Evolutionary conservation across 306 rosid genomes (phyloP), one percentile per base, ranked within the genome.

Genomic region (Lathyrus sativus): DNA sequence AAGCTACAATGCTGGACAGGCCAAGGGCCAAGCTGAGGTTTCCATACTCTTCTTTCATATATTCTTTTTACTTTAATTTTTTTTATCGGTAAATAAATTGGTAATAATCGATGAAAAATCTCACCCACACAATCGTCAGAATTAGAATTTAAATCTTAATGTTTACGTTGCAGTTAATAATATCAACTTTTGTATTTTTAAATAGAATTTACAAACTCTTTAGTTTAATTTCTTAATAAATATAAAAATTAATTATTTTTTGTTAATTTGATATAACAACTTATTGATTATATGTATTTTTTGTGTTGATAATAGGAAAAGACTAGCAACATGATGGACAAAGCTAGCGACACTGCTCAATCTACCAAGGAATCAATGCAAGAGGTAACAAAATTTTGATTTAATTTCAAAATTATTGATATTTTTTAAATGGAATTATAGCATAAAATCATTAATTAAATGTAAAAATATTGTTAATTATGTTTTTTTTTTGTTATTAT

Each of bases 21-120:
- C 95, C 81, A 68, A 88, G 74, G 91, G 91, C 73, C 91, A 79
- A 78, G 43, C 85, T 28, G 49, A 87, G 87, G 92, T 63, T 19
- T 70, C 11, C 18, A 29, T 60, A 37, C 19, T 7, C 26, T 61
- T 62, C 49, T 11, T 14, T 45, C 14, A 17, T 59, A 41, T 26
- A n/a, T 0, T 53, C 39, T 14, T 9, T n/a, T 1, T n/a, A 7
- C 3, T 33, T 33, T 5, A 5, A 31, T 31, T 4, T 31, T 31
- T 31, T 2, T 19, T 19, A 4, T 33, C 8, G 0, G 4, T 7
- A 7, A 0, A 35, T 0, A 1, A 7, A 35, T 0, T 35, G 2
- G 1, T 35, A 35, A 5, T 35, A n/a, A n/a, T n/a, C n/a, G n/a
- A n/a, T n/a, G n/a, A n/a, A n/a, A n/a, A n/a, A n/a, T n/a, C n/a